A percentile compares a stretch with the other conserved stretches of the same genome.
phyloP scores from a whole-genome alignment of 2,329 filamentous ascomycete species.

The Fonsecaea pedrosoi region DNA sequence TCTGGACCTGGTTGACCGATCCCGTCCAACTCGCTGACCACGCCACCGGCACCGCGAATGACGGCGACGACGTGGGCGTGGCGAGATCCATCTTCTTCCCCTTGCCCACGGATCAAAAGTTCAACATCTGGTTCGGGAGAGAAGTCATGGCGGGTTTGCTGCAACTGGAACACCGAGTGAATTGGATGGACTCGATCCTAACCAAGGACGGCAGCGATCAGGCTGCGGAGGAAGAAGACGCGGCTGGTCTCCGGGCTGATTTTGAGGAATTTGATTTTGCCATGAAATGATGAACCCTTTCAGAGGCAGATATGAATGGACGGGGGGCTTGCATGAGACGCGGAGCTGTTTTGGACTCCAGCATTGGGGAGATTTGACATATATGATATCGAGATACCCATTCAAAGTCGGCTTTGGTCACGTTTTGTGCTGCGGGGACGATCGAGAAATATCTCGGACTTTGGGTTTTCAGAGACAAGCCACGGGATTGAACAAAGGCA shows the following conservation, averaged over 20 bases:
- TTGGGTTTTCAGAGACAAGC: too few relatives aligned
- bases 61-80: constrained; percentile 25
- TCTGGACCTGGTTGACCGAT: constrained; percentile 73
- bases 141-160: constrained; percentile 88
- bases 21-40: constrained; percentile 34
- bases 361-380: not conserved
- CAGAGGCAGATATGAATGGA: not conserved
- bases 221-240: constrained; percentile 64
- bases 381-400: too few relatives aligned
- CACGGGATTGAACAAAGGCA: too few relatives aligned
- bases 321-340: not conserved
- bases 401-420: too few relatives aligned
- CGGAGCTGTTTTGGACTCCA: not conserved
- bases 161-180: constrained; percentile 74
- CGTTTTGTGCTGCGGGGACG: too few relatives aligned
- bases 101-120: constrained; percentile 73
- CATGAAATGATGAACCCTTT: constrained; percentile 41
- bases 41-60: constrained; percentile 29
- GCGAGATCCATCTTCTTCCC: constrained; percentile 70
- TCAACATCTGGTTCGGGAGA: constrained; percentile 89
- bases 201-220: constrained; percentile 74
- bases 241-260: constrained; percentile 74
- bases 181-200: constrained; percentile 87
- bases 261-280: constrained; percentile 92
- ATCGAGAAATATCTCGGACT: too few relatives aligned